Evolutionary conservation across 495 filamentous ascomycete species (phyloP), one percentile per base, ranked within the genome.

Genomic region (Penicillium dipodomyicola): DNA sequence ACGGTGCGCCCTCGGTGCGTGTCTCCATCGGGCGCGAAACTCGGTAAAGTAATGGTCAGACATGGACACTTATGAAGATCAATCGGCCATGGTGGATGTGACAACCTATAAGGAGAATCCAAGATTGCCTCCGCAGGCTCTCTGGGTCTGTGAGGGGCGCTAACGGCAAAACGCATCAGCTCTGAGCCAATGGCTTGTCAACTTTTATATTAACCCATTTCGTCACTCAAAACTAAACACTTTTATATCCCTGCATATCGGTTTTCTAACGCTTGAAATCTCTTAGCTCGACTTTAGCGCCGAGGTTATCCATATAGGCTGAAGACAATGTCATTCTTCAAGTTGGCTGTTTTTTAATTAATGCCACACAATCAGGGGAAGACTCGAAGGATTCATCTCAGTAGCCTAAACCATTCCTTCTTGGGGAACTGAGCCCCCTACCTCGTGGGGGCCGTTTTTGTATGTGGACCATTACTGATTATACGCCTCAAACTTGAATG

Each of bases 11-110:
- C 46, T 64, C 58, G n/a, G 59, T 65, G 56, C 53, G 69, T 62
- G 67, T 67, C 61, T 71, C 67, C 71, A 74, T 71, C 59, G 44
- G 49, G 52, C 41, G 56, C 41, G 51, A 23, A 45, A 56, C 23
- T 46, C 56, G 42, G 42, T 23, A n/a, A 22, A 41, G 55, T 53
- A 40, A 46, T 62, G 49, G 61, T 41, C 58, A 69, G 64, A 64
- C 67, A 69, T 71, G 60, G 62, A 67, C 58, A 59, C 35, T 11
- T 14, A 19, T 33, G 10, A 20, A 25, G 9, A n/a, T 17, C 37
- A 17, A 44, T 30, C 25, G 55, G 32, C 32, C 23, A 10, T 51
- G 19, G 20, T 59, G 30, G 32, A 33, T 32, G 30, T 15, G 23
- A 25, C 23, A 25, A 25, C 5, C 5, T 23, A 32, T 17, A 10